These are phyloP conservation scores for Colletotrichum sp. DNA, from an alignment of 2,329 filamentous ascomycete species.

Conservation along the genomic window DNA sequence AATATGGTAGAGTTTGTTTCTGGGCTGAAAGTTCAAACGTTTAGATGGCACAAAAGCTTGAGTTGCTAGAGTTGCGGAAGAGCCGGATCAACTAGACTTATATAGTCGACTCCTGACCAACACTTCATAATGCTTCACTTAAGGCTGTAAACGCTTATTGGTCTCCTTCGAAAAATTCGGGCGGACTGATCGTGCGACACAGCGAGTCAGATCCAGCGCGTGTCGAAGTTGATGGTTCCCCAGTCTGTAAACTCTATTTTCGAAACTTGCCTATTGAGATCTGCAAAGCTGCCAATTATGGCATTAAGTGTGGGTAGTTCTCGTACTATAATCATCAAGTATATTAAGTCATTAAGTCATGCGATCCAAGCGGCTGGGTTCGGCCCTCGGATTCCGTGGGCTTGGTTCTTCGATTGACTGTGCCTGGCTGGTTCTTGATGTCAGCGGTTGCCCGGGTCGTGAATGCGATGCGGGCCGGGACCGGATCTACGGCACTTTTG, in stretches of 20 bases:
- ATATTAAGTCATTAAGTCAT: neutral
- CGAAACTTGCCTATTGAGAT: neutral
- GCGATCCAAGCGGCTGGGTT: neutral
- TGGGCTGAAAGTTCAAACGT: neutral
- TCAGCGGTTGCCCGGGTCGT: neutral
- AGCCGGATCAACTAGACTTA: neutral
- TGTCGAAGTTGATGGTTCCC: neutral
- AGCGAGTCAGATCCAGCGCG: neutral
- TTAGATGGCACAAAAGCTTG: neutral
- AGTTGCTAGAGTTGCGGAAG: neutral
- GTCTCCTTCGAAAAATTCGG: neutral
- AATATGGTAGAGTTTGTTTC: neutral
- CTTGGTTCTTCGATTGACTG: neutral
- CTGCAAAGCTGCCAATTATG: neutral
- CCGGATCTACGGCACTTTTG: neutral
- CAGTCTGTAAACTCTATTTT: neutral
- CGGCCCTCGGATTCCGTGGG: neutral
- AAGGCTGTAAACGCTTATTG: neutral
- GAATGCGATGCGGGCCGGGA: neutral
- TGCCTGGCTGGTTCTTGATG: neutral
- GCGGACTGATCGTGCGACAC: neutral
- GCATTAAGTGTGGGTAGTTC: neutral
- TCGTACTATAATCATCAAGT: neutral
- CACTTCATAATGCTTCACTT: neutral
- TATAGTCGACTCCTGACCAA: neutral